A percentile compares a stretch with the other conserved stretches of the same genome.
These are phyloP conservation scores for Clohesyomyces aquaticus DNA, from an alignment of 495 filamentous ascomycete species.

Conservation along the genomic window DNA sequence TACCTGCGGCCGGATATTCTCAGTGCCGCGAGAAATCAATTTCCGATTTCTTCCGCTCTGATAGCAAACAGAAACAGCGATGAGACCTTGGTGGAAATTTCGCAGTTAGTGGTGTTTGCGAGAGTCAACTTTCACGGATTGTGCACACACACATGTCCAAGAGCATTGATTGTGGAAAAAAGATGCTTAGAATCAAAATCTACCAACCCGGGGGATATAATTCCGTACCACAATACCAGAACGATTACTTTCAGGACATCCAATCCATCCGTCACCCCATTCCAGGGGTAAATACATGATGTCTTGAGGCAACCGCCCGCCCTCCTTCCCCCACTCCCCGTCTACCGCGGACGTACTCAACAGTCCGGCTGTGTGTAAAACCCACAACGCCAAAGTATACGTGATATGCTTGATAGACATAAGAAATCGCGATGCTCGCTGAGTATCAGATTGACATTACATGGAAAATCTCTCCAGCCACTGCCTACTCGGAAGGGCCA, in stretches of 20 bases:
- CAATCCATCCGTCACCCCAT: neutral
- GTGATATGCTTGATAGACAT: neutral
- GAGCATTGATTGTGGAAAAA: no score
- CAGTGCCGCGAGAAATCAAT: no score
- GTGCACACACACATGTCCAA: no score
- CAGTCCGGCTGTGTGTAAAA: constrained; percentile 34
- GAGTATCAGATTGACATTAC: neutral
- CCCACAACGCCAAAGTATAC: constrained; percentile 11
- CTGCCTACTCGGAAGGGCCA: no score
- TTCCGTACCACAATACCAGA: constrained; percentile 8
- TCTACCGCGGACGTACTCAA: constrained; percentile 35
- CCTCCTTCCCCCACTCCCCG: constrained; percentile 17
- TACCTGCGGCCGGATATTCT: no score
- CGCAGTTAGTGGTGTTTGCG: no score
- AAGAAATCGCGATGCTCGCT: constrained; percentile 8
- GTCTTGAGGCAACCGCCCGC: constrained; percentile 10
- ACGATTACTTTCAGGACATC: constrained; percentile 4
- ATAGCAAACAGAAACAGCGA: no score
- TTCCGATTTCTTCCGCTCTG: no score
- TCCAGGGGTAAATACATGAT: constrained; percentile 5
- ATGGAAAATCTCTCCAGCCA: constrained; percentile 1
- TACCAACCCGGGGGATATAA: neutral
- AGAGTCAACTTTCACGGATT: no score
- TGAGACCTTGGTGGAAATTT: no score
- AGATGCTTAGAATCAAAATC: neutral